A percentile compares a stretch with the other conserved stretches of the same genome.
phyloP scores from a whole-genome alignment of 768 basidiomycete species.

The Suillus subluteus region DNA sequence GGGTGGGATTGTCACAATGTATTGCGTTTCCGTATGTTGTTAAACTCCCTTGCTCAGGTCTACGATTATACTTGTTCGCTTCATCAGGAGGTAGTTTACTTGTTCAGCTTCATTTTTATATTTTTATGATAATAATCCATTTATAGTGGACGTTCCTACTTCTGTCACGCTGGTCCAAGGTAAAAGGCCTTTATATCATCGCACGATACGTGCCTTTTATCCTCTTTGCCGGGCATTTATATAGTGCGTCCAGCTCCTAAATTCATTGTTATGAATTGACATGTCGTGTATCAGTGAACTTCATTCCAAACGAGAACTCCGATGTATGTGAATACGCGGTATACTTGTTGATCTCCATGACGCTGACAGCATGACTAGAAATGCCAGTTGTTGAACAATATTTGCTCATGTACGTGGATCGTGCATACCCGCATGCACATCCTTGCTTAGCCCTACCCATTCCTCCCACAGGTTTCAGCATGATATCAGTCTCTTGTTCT shows the following conservation, averaged over 20 bases:
- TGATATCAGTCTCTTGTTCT: conserved; percentile 6
- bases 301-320: background rate
- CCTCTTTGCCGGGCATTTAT: conserved; percentile 4
- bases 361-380: background rate
- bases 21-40: background rate
- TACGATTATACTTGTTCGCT: conserved; percentile 6
- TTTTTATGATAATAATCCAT: background rate
- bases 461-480: background rate
- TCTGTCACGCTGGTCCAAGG: conserved; percentile 2
- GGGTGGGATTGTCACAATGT: background rate
- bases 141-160: background rate
- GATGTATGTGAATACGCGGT: background rate
- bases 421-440: background rate
- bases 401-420: conserved; percentile 1
- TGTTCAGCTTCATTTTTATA: background rate
- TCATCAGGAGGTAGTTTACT: background rate
- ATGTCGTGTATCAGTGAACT: background rate
- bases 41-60: background rate
- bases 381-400: conserved; percentile 2
- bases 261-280: background rate
- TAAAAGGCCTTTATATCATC: conserved; percentile 3
- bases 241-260: background rate
- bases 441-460: background rate
- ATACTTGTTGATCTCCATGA: background rate
- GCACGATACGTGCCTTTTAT: conserved; percentile 4